A percentile compares a stretch with the other conserved stretches of the same genome.
Conservation (phyloP, 768 basidiomycete species). For the Agrocybe praecox region DNA sequence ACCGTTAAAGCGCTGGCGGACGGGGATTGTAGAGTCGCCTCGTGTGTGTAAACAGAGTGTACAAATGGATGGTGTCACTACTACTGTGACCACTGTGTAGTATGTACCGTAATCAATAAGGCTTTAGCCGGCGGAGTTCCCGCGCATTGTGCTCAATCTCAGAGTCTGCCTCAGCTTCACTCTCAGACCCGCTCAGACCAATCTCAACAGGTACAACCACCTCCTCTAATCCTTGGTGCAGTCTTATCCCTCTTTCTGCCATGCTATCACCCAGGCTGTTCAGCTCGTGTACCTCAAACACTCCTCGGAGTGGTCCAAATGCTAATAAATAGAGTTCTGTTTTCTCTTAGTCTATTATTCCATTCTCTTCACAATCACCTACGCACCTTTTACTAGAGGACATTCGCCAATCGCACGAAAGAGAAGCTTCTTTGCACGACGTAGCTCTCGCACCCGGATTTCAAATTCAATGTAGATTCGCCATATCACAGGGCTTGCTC, state of each 20-base stretch:
- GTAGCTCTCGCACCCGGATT: constrained; percentile 58
- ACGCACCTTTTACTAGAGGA: constrained; percentile 71
- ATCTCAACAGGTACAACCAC: constrained; percentile 39
- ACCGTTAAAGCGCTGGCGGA: constrained; percentile 15
- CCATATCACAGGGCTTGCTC: constrained; percentile 70
- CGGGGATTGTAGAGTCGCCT: constrained; percentile 12
- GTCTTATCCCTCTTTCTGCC: constrained; percentile 73
- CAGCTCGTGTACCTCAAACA: constrained; percentile 64
- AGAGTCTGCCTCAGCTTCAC: too few species aligned
- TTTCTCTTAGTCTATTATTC: constrained; percentile 3
- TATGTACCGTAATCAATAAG: constrained; percentile 49
- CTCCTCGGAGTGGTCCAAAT: constrained; percentile 68
- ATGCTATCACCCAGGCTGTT: constrained; percentile 67
- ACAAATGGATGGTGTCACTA: constrained; percentile 18
- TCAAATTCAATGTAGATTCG: constrained; percentile 77
- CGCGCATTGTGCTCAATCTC: constrained; percentile 63
- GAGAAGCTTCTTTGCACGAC: constrained; percentile 71
- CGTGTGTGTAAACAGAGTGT: constrained; percentile 30
- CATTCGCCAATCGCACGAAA: constrained; percentile 77
- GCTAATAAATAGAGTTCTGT: constrained; percentile 79
- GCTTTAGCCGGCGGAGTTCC: constrained; percentile 63
- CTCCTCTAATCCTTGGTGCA: constrained; percentile 65
- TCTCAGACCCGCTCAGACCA: constrained; percentile 35
- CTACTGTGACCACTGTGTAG: constrained; percentile 17
- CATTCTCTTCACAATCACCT: background rate